Evolutionary conservation across 1,139 yeast genomes (phyloP).

Genomic region (Candida pseudoviswanathii): DNA sequence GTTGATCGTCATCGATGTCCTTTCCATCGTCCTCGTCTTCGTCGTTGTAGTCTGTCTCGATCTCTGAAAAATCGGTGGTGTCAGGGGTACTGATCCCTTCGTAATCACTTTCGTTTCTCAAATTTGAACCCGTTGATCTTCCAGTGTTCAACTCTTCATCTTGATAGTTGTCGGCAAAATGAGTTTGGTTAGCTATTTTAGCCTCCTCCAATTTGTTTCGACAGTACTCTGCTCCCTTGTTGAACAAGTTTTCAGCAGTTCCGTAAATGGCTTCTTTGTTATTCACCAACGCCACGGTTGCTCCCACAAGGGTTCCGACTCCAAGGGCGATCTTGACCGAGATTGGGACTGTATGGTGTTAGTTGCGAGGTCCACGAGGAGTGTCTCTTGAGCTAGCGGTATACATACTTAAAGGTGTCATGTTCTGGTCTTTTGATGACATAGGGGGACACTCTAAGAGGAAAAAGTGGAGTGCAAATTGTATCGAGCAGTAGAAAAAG

Average conservation of each 20-base stretch:
- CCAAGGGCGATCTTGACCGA: conserved; percentile 43
- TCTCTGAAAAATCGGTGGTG: conserved; percentile 13
- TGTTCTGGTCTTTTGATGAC: background rate
- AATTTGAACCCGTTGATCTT: conserved; percentile 13
- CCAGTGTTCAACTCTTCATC: conserved; percentile 23
- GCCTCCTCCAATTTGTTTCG: conserved; percentile 28
- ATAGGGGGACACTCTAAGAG: background rate
- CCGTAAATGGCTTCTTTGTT: conserved; percentile 37
- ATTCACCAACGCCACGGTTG: conserved; percentile 37
- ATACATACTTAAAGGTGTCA: conserved; percentile 9
- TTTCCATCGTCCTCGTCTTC: conserved; percentile 15
- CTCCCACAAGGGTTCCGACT: conserved; percentile 43
- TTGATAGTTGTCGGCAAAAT: conserved; percentile 31
- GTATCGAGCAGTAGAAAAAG: background rate
- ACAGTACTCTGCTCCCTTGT: conserved; percentile 40
- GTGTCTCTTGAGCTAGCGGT: background rate
- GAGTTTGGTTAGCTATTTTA: conserved; percentile 19
- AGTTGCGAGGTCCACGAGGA: conserved; percentile 3
- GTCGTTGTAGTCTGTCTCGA: conserved; percentile 9
- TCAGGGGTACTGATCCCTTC: conserved; percentile 32
- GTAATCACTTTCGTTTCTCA: conserved; percentile 15
- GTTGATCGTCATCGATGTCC: conserved; percentile 18
- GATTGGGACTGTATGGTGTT: conserved; percentile 31
- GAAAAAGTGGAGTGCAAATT: background rate
- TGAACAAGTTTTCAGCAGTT: conserved; percentile 33